Evolutionary conservation across 805 yeast species (phyloP).

Genomic region (Candida sakaeoensis): DNA sequence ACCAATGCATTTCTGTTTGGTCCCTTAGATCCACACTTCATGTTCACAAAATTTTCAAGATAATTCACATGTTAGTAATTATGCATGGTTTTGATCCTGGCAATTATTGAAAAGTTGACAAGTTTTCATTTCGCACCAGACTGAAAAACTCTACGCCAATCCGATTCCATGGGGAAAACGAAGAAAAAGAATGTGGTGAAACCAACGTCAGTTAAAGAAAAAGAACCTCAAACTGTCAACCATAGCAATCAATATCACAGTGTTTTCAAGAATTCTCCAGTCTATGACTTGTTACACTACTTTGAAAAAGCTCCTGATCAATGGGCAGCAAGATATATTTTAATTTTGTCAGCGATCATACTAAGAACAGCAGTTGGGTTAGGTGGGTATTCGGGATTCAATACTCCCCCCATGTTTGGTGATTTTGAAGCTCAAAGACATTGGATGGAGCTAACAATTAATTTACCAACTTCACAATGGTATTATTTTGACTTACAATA

Average conservation of each 20-base stretch:
- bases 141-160: background rate
- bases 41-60: too few species aligned
- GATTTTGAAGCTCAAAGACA: slow-evolving; percentile 98
- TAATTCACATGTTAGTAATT: too few species aligned
- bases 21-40: too few species aligned
- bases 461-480: slow-evolving; percentile 75
- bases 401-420: slow-evolving; percentile 77
- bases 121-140: background rate
- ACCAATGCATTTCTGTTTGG: too few species aligned
- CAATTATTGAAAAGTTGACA: too few species aligned
- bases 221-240: background rate
- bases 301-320: slow-evolving; percentile 81
- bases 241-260: slow-evolving; percentile 3
- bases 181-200: slow-evolving; percentile 5
- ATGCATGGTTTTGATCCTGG: too few species aligned
- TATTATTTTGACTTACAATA: slow-evolving; percentile 83
- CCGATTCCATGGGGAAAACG: slow-evolving; percentile 4
- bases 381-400: slow-evolving; percentile 80
- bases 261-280: slow-evolving; percentile 46
- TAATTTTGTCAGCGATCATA: slow-evolving; percentile 68
- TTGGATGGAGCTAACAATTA: slow-evolving; percentile 90
- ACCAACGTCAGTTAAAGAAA: background rate
- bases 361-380: slow-evolving; percentile 82
- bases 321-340: slow-evolving; percentile 84
- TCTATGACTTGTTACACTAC: slow-evolving; percentile 72